These are phyloP conservation scores for Scleromitrula shiraiana DNA, from an alignment of 2,329 filamentous ascomycete species.

Conservation along the genomic window DNA sequence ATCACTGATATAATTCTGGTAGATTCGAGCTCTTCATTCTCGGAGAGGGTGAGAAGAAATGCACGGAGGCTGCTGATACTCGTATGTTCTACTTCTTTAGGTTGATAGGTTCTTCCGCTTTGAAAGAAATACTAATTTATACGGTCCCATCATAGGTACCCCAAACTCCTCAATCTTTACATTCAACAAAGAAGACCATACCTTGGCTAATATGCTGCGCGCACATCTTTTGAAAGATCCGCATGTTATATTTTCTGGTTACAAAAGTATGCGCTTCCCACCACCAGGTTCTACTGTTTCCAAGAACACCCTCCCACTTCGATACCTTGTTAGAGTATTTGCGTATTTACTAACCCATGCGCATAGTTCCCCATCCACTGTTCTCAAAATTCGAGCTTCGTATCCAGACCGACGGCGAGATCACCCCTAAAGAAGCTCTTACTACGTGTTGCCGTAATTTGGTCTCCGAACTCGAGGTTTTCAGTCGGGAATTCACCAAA, in stretches of 20 bases:
- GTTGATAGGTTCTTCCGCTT: not conserved
- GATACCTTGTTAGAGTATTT: not conserved
- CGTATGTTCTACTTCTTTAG: slow-evolving; percentile 48
- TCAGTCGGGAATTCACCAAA: slow-evolving; percentile 84
- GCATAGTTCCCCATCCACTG: slow-evolving; percentile 33
- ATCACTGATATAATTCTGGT: not conserved
- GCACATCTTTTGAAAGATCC: slow-evolving; percentile 77
- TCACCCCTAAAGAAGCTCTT: slow-evolving; percentile 85
- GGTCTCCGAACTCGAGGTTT: slow-evolving; percentile 68
- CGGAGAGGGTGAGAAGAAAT: slow-evolving; percentile 83
- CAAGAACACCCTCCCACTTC: not conserved
- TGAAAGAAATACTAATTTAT: not conserved
- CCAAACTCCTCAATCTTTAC: slow-evolving; percentile 93
- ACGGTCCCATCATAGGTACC: slow-evolving; percentile 52
- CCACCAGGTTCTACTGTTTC: not conserved
- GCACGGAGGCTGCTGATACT: slow-evolving; percentile 79
- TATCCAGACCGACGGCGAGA: slow-evolving; percentile 81
- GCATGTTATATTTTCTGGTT: slow-evolving; percentile 83
- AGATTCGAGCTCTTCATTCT: slow-evolving; percentile 95
- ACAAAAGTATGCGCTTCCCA: slow-evolving; percentile 60
- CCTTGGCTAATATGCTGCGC: slow-evolving; percentile 81
- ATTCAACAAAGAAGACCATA: slow-evolving; percentile 95
- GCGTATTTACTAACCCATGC: not conserved
- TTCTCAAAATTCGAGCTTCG: slow-evolving; percentile 59
- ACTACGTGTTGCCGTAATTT: slow-evolving; percentile 73